These are phyloP conservation scores for Eucalyptus fibrosa DNA, from an alignment of 345 rosid genomes.

Conservation along the genomic window DNA sequence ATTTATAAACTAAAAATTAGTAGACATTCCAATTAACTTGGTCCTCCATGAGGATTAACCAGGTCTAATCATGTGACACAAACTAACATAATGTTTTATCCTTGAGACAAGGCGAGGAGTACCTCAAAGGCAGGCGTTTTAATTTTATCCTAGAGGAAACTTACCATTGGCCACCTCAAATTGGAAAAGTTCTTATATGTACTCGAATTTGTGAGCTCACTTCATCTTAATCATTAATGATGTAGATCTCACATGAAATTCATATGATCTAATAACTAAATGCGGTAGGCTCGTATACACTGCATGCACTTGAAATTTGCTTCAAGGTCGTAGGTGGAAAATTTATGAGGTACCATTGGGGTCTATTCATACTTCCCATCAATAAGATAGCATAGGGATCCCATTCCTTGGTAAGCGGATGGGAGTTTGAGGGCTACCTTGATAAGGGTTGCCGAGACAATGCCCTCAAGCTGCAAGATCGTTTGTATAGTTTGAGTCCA, in stretches of 20 bases:
- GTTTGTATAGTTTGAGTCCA: no score
- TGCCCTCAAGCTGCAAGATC: accelerated
- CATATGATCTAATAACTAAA: neutral
- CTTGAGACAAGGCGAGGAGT: neutral
- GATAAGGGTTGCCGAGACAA: accelerated
- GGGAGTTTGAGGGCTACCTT: no score
- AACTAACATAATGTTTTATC: neutral
- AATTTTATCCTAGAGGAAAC: neutral
- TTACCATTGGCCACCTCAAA: neutral
- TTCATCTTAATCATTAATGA: neutral
- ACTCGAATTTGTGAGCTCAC: neutral
- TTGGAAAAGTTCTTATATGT: neutral
- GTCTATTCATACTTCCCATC: accelerated
- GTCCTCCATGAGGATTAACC: neutral
- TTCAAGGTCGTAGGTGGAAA: neutral
- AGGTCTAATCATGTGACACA: neutral
- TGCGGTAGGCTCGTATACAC: neutral
- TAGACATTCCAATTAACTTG: neutral
- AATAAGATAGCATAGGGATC: accelerated
- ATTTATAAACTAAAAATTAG: neutral
- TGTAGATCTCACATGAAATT: neutral
- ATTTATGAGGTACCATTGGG: no score
- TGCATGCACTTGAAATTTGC: neutral
- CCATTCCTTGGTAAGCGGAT: no score
- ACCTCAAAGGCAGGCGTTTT: neutral